Evolutionary conservation across 164 flowering plant species (phyloP), one percentile per base, ranked within the genome.

Genomic region (Annona squamosa): DNA sequence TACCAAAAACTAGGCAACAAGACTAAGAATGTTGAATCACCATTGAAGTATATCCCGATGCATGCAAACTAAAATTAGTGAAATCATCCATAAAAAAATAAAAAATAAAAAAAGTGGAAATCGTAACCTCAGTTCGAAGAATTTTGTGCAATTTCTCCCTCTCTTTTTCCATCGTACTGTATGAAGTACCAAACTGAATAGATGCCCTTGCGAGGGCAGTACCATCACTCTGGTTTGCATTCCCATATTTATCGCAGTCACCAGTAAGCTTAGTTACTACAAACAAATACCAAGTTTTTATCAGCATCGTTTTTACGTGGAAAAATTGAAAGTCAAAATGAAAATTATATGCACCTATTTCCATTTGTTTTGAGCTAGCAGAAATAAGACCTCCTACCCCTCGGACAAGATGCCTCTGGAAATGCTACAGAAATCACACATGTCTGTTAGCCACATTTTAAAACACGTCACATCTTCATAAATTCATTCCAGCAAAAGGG

Each of bases 341-440:
- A 62, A 65, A 65, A 70, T 5, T 4, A 69, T 3, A 75, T 76
- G 74, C 72, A 92, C 98, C 90, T 76, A 89, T 85, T 75, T 88
- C 92, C 87, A 87, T 81, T 74, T 91, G 91, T 82, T 91, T 91
- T 56, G 83, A 81, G 73, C 93, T 81, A 12, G 83, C 74, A 48
- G 88, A 76, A 56, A 86, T 77, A 73, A 84, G 85, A 77, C 86
- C 86, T 83, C 91, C 97, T 47, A 91, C 82, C n/a, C 92, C 94
- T 48, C 91, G 97, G 63, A 89, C 98, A 79, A 94, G 80, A 79
- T 87, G 86, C 85, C 79, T 86, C 76, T 94, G 98, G 77, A 87
- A 87, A 87, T 91, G 93, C 98, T 94, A 88, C 69, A 45, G 48
- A 73, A 57, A 70, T 5, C 46, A 5, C 57, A 48, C 72, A 65